Evolutionary conservation across 2,329 filamentous ascomycete species (phyloP).

Genomic region (Cercospora sojina): DNA sequence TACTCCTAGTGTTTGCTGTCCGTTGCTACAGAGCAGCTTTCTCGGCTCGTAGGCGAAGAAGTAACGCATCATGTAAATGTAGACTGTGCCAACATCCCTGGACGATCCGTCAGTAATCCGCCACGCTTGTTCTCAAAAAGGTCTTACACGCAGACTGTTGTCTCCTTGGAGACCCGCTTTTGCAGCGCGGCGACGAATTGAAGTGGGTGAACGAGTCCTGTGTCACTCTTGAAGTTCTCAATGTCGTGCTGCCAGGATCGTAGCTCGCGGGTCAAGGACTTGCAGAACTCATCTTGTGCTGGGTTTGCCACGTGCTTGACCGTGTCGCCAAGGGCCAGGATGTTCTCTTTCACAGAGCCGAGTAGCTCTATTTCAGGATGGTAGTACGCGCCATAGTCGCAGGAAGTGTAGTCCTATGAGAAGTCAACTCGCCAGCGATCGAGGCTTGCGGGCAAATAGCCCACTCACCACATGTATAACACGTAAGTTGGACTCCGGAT

Average conservation of each 20-base stretch:
- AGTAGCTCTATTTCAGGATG: conserved; percentile 46
- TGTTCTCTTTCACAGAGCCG: conserved; percentile 45
- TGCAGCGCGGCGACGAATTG: conserved; percentile 50
- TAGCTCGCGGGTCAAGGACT: conserved; percentile 40
- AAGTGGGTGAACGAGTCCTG: conserved; percentile 46
- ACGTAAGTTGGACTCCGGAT: conserved; percentile 40
- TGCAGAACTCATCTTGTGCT: conserved; percentile 40
- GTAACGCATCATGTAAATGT: conserved; percentile 51
- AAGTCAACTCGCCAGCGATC: background rate
- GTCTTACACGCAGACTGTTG: conserved; percentile 41
- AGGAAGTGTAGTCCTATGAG: conserved; percentile 40
- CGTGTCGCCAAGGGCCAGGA: conserved; percentile 39
- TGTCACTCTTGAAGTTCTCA: conserved; percentile 21
- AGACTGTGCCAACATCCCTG: conserved; percentile 49
- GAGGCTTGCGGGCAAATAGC: background rate
- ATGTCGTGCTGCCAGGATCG: conserved; percentile 38
- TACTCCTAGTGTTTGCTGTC: conserved; percentile 52
- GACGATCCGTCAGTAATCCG: conserved; percentile 5
- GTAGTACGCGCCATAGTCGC: conserved; percentile 46
- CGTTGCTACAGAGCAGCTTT: conserved; percentile 49
- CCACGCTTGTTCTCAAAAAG: background rate
- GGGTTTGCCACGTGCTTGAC: conserved; percentile 39
- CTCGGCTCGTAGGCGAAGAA: conserved; percentile 49
- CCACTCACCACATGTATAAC: conserved; percentile 43
- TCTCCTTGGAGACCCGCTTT: conserved; percentile 42